These are phyloP conservation scores for Ophiosphaerella korrae DNA, from an alignment of 2,329 filamentous ascomycete genomes.

Conservation along the genomic window DNA sequence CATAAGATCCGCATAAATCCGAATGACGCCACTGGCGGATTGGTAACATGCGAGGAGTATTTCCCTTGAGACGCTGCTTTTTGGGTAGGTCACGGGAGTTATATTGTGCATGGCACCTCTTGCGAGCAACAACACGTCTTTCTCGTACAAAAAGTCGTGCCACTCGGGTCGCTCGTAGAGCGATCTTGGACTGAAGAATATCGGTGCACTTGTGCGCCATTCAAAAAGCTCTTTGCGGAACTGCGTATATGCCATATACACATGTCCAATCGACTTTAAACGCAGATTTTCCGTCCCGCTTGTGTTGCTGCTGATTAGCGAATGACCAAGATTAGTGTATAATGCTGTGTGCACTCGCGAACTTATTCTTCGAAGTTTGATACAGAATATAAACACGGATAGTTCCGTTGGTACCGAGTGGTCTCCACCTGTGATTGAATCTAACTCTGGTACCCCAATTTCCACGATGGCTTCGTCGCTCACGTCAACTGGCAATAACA, in stretches of 20 bases:
- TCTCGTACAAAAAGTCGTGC: constrained; percentile 51
- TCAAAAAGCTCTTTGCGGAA: constrained; percentile 43
- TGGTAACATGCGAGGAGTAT: constrained; percentile 36
- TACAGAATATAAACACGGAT: constrained; percentile 47
- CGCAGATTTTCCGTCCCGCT: neutral
- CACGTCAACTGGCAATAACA: constrained; percentile 44
- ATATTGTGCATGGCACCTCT: constrained; percentile 51
- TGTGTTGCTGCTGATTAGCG: neutral
- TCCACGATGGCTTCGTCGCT: constrained; percentile 32
- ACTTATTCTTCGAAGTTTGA: constrained; percentile 49
- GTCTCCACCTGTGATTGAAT: neutral
- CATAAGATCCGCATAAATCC: constrained; percentile 47
- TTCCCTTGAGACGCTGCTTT: constrained; percentile 8
- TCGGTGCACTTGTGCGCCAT: constrained; percentile 45
- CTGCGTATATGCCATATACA: constrained; percentile 11
- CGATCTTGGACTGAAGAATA: constrained; percentile 41
- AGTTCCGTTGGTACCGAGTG: constrained; percentile 40
- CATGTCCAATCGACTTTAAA: constrained; percentile 13
- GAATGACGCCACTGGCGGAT: constrained; percentile 47
- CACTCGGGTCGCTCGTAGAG: constrained; percentile 53
- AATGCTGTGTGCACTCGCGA: constrained; percentile 47
- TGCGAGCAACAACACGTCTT: constrained; percentile 50
- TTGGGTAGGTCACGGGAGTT: constrained; percentile 8
- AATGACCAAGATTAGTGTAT: constrained; percentile 7
- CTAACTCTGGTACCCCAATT: too few species aligned